Percentiles rank a stretch among this genome's conserved stretches.
These are phyloP conservation scores for Suillus discolor DNA, from an alignment of 768 basidiomycete species.

Conservation along the genomic window DNA sequence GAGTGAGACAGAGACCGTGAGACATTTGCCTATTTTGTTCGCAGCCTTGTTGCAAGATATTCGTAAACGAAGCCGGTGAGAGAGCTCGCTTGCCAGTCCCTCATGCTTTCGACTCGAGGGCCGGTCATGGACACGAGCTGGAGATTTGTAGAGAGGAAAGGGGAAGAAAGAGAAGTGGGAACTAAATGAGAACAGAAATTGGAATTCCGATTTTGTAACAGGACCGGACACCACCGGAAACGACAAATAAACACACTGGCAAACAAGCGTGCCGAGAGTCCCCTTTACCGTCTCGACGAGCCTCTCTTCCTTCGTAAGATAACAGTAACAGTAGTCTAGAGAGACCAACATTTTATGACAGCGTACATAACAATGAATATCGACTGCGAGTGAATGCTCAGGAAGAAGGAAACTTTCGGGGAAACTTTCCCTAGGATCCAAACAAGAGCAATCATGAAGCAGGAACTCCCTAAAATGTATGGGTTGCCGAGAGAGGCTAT, in stretches of 20 bases:
- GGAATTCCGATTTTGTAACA: background rate
- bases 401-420: background rate
- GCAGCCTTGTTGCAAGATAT: conserved; percentile 2
- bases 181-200: background rate
- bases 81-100: background rate
- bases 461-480: background rate
- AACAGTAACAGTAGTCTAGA: background rate
- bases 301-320: no score
- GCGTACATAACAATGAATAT: background rate
- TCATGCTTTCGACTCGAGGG: conserved; percentile 10
- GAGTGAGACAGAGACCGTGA: background rate
- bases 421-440: background rate
- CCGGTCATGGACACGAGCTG: background rate
- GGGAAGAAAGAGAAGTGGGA: background rate
- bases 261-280: no score
- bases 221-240: background rate
- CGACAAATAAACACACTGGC: background rate
- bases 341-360: background rate
- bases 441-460: background rate
- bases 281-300: no score
- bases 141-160: background rate
- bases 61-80: conserved; percentile 4
- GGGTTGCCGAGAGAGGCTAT: background rate
- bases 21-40: conserved; percentile 7
- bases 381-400: background rate